A percentile compares a stretch with the other conserved stretches of the same genome.
These are phyloP conservation scores for Trichoderma koningii DNA, from an alignment of 2,329 filamentous ascomycete genomes.

Conservation along the genomic window DNA sequence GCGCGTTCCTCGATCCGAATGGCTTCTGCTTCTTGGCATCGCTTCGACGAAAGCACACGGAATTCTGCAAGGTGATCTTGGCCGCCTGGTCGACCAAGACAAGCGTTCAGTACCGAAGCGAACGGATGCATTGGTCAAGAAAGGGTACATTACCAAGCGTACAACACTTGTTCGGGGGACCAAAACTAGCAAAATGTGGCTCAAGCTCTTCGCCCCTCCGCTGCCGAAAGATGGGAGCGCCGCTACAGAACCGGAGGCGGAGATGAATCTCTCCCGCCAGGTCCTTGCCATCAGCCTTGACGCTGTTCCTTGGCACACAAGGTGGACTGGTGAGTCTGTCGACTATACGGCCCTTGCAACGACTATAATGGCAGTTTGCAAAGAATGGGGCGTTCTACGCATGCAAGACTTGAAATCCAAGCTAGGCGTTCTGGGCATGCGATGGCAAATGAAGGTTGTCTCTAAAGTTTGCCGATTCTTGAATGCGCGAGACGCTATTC, in stretches of 20 bases:
- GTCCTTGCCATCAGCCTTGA: constrained; percentile 50
- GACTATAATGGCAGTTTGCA: constrained; percentile 58
- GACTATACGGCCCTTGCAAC: constrained; percentile 60
- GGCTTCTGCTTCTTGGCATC: constrained; percentile 60
- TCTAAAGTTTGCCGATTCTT: constrained; percentile 61
- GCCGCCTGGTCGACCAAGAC: constrained; percentile 60
- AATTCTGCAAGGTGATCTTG: constrained; percentile 63
- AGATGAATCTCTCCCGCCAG: constrained; percentile 45
- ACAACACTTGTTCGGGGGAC: constrained; percentile 59
- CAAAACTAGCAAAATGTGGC: constrained; percentile 65
- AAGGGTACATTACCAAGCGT: constrained; percentile 64
- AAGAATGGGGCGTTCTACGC: constrained; percentile 60
- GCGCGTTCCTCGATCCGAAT: constrained; percentile 59
- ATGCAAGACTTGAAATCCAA: constrained; percentile 61
- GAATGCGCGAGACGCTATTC: constrained; percentile 56
- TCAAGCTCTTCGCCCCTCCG: constrained; percentile 56
- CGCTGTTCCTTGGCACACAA: constrained; percentile 57
- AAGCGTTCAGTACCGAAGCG: constrained; percentile 64
- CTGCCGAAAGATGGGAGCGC: constrained; percentile 42
- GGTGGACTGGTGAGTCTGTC: constrained; percentile 61
- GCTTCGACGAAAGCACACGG: constrained; percentile 56
- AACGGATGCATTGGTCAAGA: constrained; percentile 59
- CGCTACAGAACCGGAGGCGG: constrained; percentile 34
- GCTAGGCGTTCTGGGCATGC: constrained; percentile 56
- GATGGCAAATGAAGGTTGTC: constrained; percentile 62